Conservation (phyloP, 1,284 basidiomycete species). For the Microbotryum saponariae region DNA sequence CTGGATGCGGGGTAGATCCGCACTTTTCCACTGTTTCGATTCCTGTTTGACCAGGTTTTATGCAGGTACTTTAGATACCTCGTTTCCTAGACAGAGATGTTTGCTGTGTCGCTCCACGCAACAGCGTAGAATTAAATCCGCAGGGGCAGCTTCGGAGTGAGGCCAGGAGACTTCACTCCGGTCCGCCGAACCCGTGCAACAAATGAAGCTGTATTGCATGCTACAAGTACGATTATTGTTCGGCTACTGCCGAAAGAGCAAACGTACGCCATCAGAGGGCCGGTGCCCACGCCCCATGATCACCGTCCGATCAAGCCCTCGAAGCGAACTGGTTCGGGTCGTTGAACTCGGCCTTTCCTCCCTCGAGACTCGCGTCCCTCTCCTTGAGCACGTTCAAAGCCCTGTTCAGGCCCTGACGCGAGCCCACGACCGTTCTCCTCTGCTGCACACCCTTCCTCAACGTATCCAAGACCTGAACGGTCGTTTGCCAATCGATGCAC, state of each 20-base stretch:
- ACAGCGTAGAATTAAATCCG: too few relatives aligned
- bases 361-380: conserved; percentile 17
- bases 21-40: neutral
- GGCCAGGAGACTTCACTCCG: too few relatives aligned
- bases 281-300: neutral
- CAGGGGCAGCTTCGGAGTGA: too few relatives aligned
- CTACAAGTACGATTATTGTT: neutral
- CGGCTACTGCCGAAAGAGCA: neutral
- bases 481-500: conserved; percentile 83
- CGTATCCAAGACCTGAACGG: conserved; percentile 67
- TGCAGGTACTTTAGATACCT: too few relatives aligned
- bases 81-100: too few relatives aligned
- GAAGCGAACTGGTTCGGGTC: conserved; percentile 8
- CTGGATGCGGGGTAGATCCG: neutral
- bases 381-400: conserved; percentile 11
- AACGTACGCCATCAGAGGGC: too few relatives aligned
- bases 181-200: too few relatives aligned
- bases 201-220: neutral
- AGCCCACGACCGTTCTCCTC: conserved; percentile 48
- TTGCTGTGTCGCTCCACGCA: too few relatives aligned
- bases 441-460: conserved; percentile 71
- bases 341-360: conserved; percentile 22
- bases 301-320: neutral
- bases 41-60: neutral
- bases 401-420: conserved; percentile 10